These are phyloP conservation scores for Phialophora verrucosa DNA, from an alignment of 2,329 filamentous ascomycete species.

Conservation along the genomic window DNA sequence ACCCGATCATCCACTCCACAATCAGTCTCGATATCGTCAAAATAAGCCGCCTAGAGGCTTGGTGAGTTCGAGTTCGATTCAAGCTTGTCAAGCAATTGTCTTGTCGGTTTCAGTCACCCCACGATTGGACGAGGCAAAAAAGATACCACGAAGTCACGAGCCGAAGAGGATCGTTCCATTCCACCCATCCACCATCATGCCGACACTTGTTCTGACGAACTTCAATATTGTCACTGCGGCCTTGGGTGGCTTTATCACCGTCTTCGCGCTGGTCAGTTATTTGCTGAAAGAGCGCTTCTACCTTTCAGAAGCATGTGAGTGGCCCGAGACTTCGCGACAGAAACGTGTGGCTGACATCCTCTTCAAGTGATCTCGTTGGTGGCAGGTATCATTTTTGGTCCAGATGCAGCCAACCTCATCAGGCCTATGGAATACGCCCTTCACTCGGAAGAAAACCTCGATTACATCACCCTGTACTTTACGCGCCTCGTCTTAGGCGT, in stretches of 20 bases:
- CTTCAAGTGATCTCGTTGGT: slow-evolving; percentile 78
- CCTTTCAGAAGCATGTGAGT: slow-evolving; percentile 84
- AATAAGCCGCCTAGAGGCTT: neutral
- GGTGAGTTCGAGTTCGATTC: neutral
- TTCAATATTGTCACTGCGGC: slow-evolving; percentile 86
- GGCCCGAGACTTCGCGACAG: neutral
- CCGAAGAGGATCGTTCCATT: neutral
- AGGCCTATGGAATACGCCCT: slow-evolving; percentile 76
- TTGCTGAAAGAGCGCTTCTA: slow-evolving; percentile 89
- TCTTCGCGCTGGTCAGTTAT: slow-evolving; percentile 91
- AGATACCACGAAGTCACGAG: neutral
- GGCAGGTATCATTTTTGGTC: slow-evolving; percentile 78
- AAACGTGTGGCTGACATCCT: slow-evolving; percentile 28
- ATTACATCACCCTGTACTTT: slow-evolving; percentile 80
- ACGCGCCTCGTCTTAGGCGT: slow-evolving; percentile 86
- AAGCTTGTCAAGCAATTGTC: neutral
- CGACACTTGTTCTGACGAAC: slow-evolving; percentile 50
- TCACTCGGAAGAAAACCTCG: slow-evolving; percentile 62
- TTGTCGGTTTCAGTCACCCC: neutral
- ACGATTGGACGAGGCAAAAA: neutral
- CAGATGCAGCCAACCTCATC: slow-evolving; percentile 76
- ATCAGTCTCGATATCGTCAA: neutral
- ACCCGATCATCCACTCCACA: neutral
- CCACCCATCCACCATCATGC: neutral
- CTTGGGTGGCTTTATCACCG: slow-evolving; percentile 82